A percentile compares a stretch with the other conserved stretches of the same genome.
These are phyloP conservation scores for Hamamelis virginiana DNA, from an alignment of 164 flowering plant genomes.

Conservation along the genomic window DNA sequence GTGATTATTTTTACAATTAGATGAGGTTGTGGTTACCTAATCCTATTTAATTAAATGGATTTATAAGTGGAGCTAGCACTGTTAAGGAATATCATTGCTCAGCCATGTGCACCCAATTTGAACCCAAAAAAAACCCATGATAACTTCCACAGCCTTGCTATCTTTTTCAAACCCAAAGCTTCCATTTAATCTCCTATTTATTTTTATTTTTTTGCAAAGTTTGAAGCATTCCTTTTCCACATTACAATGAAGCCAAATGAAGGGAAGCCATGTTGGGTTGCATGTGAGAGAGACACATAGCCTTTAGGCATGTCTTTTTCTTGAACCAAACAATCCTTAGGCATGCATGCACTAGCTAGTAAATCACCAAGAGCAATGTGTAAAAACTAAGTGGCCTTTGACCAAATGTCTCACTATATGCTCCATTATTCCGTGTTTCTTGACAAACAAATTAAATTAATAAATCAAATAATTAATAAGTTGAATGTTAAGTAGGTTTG, in stretches of 20 bases:
- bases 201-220: constrained; percentile 2
- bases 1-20: too few species aligned
- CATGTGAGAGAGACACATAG: constrained; percentile 25
- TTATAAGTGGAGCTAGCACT: neutral
- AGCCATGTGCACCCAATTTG: constrained; percentile 39
- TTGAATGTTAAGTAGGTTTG: too few species aligned
- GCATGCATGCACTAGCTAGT: constrained; percentile 4
- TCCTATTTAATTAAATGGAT: constrained; percentile 7
- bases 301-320: constrained; percentile 3
- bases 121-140: constrained; percentile 23
- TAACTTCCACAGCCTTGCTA: constrained; percentile 20
- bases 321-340: constrained; percentile 17
- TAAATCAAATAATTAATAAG: too few species aligned
- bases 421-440: constrained; percentile 13
- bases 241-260: constrained; percentile 2
- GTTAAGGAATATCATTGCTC: constrained; percentile 18
- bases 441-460: neutral
- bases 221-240: neutral
- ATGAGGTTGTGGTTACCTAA: too few species aligned
- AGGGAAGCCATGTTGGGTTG: constrained; percentile 24
- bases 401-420: constrained; percentile 13
- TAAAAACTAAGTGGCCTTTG: constrained; percentile 14
- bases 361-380: constrained; percentile 2
- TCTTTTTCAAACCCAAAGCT: constrained; percentile 19
- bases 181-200: constrained; percentile 12